Percentiles rank a stretch among this genome's conserved stretches.
Conservation (phyloP, 2,329 filamentous ascomycete species). For the Microdochium trichocladiopsis region DNA sequence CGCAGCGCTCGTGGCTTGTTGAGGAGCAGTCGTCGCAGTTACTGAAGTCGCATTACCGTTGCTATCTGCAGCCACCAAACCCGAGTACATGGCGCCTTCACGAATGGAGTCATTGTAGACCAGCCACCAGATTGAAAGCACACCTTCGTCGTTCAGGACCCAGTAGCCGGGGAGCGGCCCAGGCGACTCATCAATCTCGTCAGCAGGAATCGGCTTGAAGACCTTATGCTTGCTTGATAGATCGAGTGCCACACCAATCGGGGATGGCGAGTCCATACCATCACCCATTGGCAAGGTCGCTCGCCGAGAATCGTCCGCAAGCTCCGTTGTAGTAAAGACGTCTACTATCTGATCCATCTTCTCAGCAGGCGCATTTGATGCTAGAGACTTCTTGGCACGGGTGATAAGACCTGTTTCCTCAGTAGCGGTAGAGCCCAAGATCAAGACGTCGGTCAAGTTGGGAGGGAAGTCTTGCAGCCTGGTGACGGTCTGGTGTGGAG, state of each 20-base stretch:
- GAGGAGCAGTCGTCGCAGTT: conserved; percentile 22
- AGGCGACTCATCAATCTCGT: conserved; percentile 72
- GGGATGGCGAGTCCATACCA: conserved; percentile 61
- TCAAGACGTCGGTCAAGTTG: conserved; percentile 70
- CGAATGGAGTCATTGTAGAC: conserved; percentile 83
- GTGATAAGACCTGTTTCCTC: conserved; percentile 75
- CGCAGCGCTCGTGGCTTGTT: conserved; percentile 8
- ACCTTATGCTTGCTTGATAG: conserved; percentile 78
- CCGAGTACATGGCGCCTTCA: conserved; percentile 64
- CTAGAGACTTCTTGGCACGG: conserved; percentile 62
- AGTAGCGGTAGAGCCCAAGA: conserved; percentile 75
- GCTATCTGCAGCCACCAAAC: conserved; percentile 47
- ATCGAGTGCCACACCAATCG: conserved; percentile 76
- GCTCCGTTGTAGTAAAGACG: conserved; percentile 67
- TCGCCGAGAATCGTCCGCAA: conserved; percentile 66
- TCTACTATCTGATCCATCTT: conserved; percentile 39
- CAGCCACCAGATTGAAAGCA: conserved; percentile 84
- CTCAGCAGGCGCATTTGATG: conserved; percentile 50
- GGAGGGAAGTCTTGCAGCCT: conserved; percentile 77
- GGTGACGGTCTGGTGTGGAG: conserved; percentile 70
- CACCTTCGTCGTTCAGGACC: conserved; percentile 81
- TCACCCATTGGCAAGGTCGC: conserved; percentile 69
- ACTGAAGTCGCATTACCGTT: conserved; percentile 17
- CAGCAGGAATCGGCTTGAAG: conserved; percentile 65
- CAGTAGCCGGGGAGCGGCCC: conserved; percentile 78